Base-by-base conservation (phyloP, 1,284 basidiomycete species). In the Meira miltonrushii region DNA sequence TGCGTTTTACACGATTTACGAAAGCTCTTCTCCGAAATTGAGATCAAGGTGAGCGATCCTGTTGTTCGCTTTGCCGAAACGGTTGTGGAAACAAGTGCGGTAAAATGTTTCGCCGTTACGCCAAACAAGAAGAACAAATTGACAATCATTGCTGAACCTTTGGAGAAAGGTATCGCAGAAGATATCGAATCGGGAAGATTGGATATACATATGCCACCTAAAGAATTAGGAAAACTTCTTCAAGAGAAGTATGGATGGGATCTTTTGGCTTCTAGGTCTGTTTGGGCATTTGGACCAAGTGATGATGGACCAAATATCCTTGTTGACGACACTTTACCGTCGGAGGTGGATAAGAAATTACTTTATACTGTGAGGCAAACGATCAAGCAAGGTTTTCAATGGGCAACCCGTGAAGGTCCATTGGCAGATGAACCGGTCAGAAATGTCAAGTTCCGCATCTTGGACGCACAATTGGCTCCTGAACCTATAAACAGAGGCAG, bases 281-380 rank as follows among this genome's bases (percentile, higher is more conserved):
- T 99, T 81, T 99, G 95, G 95, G 92, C 93, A n/a, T 99, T 98
- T 80, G 95, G 95, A 21, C 94, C 95, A 5, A 92, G 97, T 66
- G 88, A 87, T 67, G 92, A 92, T 0, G 77, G 77, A 2, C 86
- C 95, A 2, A 99, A 99, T 79, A 85, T 95, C 58, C 80, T 98
- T 51, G 82, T 98, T 68, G 94, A 99, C 79, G 95, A 98, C 77
- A 97, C 95, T 1, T 80, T 98, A 49, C 94, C 95, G 3, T 90
- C 88, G 15, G 91, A 96, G 81, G 90, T 90, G 50, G 94, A 99
- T 81, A 96, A 96, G 81, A 95, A 92, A 79, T 74, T 92, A 61
- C 81, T 99, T 58, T 86, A 85, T 39, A 87, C 87, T 13, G 90
- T 97, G 55, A 92, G 88, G 79, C 94, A 98, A 71, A 88, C 91